phyloP scores from a whole-genome alignment of 1,139 yeast genomes.

The Citeromyces hawaiiensis region DNA sequence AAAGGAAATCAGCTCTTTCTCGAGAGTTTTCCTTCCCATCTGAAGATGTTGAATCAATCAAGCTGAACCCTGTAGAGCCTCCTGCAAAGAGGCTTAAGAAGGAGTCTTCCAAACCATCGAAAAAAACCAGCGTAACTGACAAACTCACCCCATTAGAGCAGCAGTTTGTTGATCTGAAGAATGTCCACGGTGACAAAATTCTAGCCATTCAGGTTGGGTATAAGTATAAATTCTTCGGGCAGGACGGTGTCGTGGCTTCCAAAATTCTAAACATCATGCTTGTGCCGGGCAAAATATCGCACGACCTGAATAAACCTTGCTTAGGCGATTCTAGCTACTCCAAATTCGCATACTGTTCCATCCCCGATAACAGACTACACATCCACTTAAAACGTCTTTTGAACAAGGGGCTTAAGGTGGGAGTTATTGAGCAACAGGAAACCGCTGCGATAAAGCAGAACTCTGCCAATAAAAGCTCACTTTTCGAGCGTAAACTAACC shows the following conservation, averaged over 20 bases:
- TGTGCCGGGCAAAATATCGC: slow-evolving; percentile 46
- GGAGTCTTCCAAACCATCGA: background rate
- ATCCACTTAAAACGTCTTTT: slow-evolving; percentile 60
- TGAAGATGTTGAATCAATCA: background rate
- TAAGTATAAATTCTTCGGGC: slow-evolving; percentile 75
- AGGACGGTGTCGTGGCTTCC: slow-evolving; percentile 67
- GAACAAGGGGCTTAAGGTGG: slow-evolving; percentile 60
- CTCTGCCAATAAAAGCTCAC: slow-evolving; percentile 22
- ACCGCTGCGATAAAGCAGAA: slow-evolving; percentile 58
- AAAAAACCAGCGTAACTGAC: background rate
- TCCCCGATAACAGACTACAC: slow-evolving; percentile 67
- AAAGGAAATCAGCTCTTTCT: background rate
- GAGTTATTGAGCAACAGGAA: slow-evolving; percentile 78
- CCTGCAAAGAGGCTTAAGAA: background rate
- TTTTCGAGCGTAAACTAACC: slow-evolving; percentile 59
- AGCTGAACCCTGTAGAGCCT: background rate
- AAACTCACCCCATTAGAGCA: slow-evolving; percentile 67
- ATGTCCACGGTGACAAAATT: slow-evolving; percentile 46
- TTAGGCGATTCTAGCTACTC: slow-evolving; percentile 27
- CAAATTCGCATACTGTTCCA: slow-evolving; percentile 70
- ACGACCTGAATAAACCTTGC: slow-evolving; percentile 31
- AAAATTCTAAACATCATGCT: slow-evolving; percentile 55
- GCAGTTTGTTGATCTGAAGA: slow-evolving; percentile 58
- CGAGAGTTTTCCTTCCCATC: background rate
- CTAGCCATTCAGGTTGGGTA: slow-evolving; percentile 84